These are phyloP conservation scores for Acanthamoeba sp. DNA, from an alignment of 208 protist species.

Conservation along the genomic window DNA sequence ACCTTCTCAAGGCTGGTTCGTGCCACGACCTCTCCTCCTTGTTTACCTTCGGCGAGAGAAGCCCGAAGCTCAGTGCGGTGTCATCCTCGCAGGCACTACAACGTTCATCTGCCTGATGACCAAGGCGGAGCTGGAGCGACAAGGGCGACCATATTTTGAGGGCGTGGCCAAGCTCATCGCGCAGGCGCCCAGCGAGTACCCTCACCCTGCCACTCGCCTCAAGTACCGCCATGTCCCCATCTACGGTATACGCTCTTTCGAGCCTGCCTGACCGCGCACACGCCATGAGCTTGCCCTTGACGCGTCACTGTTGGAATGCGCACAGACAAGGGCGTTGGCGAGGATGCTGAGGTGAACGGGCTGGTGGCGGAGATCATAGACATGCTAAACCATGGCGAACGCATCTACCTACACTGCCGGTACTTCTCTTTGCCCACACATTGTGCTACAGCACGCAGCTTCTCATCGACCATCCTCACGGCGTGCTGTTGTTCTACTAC, in stretches of 20 bases:
- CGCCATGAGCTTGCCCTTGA: too few species aligned
- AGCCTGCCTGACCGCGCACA: not conserved
- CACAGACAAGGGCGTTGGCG: not conserved
- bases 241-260: not conserved
- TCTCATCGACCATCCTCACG: not conserved
- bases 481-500: not conserved
- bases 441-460: too few species aligned
- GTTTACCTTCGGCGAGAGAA: too few species aligned
- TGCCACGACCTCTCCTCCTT: not conserved
- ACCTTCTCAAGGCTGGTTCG: slow-evolving; percentile 1
- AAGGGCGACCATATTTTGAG: not conserved
- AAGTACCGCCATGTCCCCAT: not conserved
- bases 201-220: not conserved
- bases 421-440: not conserved
- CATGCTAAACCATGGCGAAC: not conserved
- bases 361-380: not conserved
- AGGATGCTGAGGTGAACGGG: not conserved
- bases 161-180: not conserved
- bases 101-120: slow-evolving; percentile 19
- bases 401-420: not conserved
- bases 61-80: too few species aligned
- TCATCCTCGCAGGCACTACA: not conserved
- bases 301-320: too few species aligned
- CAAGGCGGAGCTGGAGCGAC: not conserved
- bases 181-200: not conserved